Evolutionary conservation across 2,329 filamentous ascomycete genomes (phyloP), one percentile per base, ranked within the genome.

Genomic region (Colletotrichum filicis): DNA sequence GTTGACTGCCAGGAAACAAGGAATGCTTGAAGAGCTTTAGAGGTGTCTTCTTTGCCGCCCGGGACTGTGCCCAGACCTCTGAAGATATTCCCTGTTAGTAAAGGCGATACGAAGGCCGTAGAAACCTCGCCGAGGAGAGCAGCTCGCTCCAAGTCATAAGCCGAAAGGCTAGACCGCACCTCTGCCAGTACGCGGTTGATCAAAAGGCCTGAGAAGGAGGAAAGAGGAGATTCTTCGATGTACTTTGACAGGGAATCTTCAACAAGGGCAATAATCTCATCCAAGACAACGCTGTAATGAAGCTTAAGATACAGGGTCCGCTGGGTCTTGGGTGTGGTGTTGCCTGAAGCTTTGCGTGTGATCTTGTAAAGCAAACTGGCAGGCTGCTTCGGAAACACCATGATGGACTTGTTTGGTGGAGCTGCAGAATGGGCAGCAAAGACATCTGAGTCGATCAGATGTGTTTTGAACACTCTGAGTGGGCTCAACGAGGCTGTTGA

Each of bases 351-450:
- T 71, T 90, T 92, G 53, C 90, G 89, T 0, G 82, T 90, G 66
- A 98, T 93, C 79, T 92, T 94, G 84, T 97, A 98, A 0, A 96
- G 85, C 11, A 98, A 82, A 16, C 92, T 94, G 1, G 94, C 92
- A 0, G 96, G 94, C 77, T 98, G 94, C 75, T 93, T 93, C 0
- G 93, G 90, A 77, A 96, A 97, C 4, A 98, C 88, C 58, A 92
- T 85, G 19, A 94, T 83, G 22, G 84, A 85, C 66, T 82, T 87
- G 76, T 81, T 83, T 7, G 90, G 85, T 3, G 87, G 80, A 6
- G 88, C 82, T 0, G 91, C 89, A 75, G 91, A 92, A 22, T 89
- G 84, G 0, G 93, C 89, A 16, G 90, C 87, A 74, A 94, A 96
- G 1, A 92, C 83, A 1, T 93, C 90, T 0, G 94, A 95, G 5